Evolutionary conservation across 768 basidiomycete genomes (phyloP).

Genomic region (Cyathus striatus): DNA sequence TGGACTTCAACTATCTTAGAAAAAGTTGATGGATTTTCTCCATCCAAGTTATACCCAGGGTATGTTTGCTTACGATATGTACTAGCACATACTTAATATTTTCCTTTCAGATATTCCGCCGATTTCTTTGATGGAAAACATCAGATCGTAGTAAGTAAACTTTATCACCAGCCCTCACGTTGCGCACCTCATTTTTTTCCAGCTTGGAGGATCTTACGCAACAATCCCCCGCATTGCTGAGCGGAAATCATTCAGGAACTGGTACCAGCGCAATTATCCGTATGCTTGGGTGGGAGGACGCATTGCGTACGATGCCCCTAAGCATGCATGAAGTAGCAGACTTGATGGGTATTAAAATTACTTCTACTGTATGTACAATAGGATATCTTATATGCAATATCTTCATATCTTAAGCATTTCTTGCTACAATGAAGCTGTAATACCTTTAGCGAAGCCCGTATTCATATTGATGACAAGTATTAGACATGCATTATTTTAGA

Average conservation of each 20-base stretch:
- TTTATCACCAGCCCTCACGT: no score
- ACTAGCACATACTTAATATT: slow-evolving; percentile 1
- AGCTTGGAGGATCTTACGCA: slow-evolving; percentile 90
- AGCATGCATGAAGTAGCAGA: background rate
- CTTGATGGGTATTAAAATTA: background rate
- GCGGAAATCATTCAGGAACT: slow-evolving; percentile 78
- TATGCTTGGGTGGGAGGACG: slow-evolving; percentile 84
- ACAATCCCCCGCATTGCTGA: slow-evolving; percentile 81
- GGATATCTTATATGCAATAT: background rate
- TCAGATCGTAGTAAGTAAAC: slow-evolving; percentile 80
- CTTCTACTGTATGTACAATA: background rate
- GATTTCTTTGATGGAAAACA: slow-evolving; percentile 93
- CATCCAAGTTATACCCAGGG: slow-evolving; percentile 84
- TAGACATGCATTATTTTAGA: no score
- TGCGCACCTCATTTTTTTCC: slow-evolving; percentile 1
- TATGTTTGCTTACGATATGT: slow-evolving; percentile 23
- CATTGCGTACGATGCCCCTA: slow-evolving; percentile 38
- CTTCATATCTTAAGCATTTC: background rate
- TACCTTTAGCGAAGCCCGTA: no score
- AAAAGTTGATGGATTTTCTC: slow-evolving; percentile 66
- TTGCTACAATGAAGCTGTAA: no score
- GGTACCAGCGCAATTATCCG: slow-evolving; percentile 88
- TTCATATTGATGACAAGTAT: no score
- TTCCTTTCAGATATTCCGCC: slow-evolving; percentile 53
- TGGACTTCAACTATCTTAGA: slow-evolving; percentile 88